phyloP scores from a whole-genome alignment of 176 grass and related monocot genomes.

The Miscanthus lutarioriparius region DNA sequence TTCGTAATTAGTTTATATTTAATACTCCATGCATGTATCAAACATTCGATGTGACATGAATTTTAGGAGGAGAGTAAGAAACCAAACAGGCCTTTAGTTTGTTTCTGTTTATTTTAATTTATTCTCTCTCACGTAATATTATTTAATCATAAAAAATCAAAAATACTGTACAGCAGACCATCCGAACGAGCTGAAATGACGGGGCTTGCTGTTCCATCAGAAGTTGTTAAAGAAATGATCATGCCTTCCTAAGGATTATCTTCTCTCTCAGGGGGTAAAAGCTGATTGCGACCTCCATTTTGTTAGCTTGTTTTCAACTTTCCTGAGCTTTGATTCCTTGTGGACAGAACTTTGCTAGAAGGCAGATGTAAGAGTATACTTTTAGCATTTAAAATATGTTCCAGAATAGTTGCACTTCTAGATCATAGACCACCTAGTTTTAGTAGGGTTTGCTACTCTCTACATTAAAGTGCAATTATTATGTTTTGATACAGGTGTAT shows the following conservation, averaged over 20 bases:
- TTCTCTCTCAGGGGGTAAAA: constrained; percentile 29
- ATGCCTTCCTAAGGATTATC: constrained; percentile 41
- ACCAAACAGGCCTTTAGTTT: no score
- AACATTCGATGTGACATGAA: no score
- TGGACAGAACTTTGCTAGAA: constrained; percentile 8
- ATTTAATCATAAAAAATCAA: no score
- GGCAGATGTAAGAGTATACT: neutral
- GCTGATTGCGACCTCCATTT: constrained; percentile 42
- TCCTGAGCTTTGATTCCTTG: constrained; percentile 25
- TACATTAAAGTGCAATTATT: neutral
- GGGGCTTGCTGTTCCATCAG: constrained; percentile 33
- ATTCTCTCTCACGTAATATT: no score
- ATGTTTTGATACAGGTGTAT: neutral
- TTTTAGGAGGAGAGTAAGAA: no score
- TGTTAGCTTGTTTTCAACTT: constrained; percentile 11
- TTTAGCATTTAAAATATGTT: neutral
- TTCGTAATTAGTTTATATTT: no score
- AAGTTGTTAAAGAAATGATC: constrained; percentile 31
- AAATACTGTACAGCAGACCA: no score
- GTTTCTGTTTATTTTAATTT: no score
- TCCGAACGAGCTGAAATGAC: no score
- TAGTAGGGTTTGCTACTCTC: neutral
- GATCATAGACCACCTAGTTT: neutral
- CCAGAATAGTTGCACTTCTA: neutral
- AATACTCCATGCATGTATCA: no score